Evolutionary conservation across 2,329 filamentous ascomycete species (phyloP), one percentile per base, ranked within the genome.

Genomic region (Mycosphaerella sp.): DNA sequence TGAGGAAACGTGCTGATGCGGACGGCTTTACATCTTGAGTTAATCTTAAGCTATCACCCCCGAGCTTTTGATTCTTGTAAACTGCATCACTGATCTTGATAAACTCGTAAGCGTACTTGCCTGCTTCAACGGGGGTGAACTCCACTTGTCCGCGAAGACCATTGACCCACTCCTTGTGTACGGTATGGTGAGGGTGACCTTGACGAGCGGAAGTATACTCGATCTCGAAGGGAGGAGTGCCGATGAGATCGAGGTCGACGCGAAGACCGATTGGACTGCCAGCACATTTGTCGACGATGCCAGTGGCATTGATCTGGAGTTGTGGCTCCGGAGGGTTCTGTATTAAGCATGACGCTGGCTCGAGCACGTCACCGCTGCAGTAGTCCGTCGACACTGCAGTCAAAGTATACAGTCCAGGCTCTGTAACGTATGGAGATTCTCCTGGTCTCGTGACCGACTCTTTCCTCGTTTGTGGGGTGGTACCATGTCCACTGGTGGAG

Each of bases 11-110:
- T 18, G 91, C 91, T 8, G 86, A 87, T 6, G 93, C 91, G 3
- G 90, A 87, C 8, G 93, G 93, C 69, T 94, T 95, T 59, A 98
- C 91, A 62, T 89, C 84, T 69, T 97, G 91, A 68, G 94, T 85
- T 36, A 97, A 72, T 14, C 44, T 51, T 8, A 80, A 70, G 55
- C 85, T n/a, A n/a, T n/a, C 78, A 44, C 79, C 76, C 10, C 79
- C 71, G 17, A 94, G 71, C 21, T 76, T 74, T 44, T 85, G 77
- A 1, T 77, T 77, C 28, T 78, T 79, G 71, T 98, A 98, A 28
- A 97, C 84, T 41, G 78, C 76, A 68, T 98, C 94, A 57, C 84
- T 81, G 51, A 98, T 84, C 36, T 82, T 81, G 57, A 80, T 79
- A 70, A 98, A 96, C 18, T 82, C 78, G 69, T 97, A 98, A 59